These are phyloP conservation scores for Ciborinia camelliae DNA, from an alignment of 2,329 filamentous ascomycete genomes.

Conservation along the genomic window DNA sequence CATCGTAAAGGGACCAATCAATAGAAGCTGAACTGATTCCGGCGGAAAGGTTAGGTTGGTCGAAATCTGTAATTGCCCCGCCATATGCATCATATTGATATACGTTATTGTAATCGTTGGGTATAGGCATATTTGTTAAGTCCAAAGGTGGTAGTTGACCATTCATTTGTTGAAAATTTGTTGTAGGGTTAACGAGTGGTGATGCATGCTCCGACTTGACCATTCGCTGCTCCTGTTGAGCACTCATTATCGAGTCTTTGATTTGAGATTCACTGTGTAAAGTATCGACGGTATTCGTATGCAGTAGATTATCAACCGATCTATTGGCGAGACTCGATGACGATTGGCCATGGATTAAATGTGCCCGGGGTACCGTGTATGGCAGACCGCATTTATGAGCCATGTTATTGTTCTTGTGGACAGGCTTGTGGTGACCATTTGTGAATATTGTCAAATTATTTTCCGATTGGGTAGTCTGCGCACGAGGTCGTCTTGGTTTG, in stretches of 20 bases:
- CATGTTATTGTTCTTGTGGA: constrained; percentile 57
- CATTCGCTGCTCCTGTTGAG: constrained; percentile 46
- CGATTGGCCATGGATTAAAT: constrained; percentile 51
- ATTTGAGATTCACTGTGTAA: constrained; percentile 38
- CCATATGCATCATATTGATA: constrained; percentile 52
- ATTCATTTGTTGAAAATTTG: constrained; percentile 49
- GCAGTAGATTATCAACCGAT: constrained; percentile 45
- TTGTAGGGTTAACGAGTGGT: constrained; percentile 49
- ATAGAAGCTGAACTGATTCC: constrained; percentile 55
- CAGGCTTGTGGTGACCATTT: constrained; percentile 61
- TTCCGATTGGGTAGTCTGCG: constrained; percentile 62
- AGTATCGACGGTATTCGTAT: constrained; percentile 43
- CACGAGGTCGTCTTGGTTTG: constrained; percentile 50
- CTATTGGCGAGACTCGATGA: constrained; percentile 47
- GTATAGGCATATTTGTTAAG: constrained; percentile 50
- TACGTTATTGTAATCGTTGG: constrained; percentile 44
- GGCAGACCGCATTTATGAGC: constrained; percentile 58
- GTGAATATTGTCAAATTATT: constrained; percentile 56
- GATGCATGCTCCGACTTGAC: constrained; percentile 62
- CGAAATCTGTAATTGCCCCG: constrained; percentile 42
- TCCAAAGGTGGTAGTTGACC: constrained; percentile 56
- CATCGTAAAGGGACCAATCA: constrained; percentile 52
- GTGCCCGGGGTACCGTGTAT: constrained; percentile 57
- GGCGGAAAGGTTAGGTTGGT: constrained; percentile 59
- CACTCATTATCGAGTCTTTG: constrained; percentile 40